Conservation (phyloP, 257 asterid genomes). For the Jasminum sambac region DNA sequence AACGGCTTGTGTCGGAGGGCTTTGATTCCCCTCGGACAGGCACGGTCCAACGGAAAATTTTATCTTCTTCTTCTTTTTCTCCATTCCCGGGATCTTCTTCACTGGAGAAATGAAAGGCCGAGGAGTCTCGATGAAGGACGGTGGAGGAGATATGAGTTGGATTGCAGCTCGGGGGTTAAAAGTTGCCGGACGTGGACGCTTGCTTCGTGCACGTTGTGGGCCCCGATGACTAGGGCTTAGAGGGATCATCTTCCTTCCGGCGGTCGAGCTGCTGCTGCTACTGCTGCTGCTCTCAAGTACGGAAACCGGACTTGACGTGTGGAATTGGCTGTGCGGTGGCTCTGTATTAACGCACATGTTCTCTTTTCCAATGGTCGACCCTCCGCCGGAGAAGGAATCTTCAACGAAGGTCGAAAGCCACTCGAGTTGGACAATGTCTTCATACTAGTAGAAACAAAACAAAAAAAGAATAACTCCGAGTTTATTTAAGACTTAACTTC, state of each 20-base stretch:
- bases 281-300: constrained; percentile 89
- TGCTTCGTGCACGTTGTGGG: constrained; percentile 89
- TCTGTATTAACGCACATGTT: constrained; percentile 31
- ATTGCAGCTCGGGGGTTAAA: constrained; percentile 62
- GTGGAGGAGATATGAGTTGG: constrained; percentile 46
- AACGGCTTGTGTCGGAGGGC: constrained; percentile 33
- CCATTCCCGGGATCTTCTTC: constrained; percentile 25
- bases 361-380: constrained; percentile 58
- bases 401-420: constrained; percentile 84
- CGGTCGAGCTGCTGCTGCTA: constrained; percentile 57
- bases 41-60: constrained; percentile 27
- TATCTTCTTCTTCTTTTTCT: constrained; percentile 48
- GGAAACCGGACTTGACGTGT: constrained; percentile 70
- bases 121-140: constrained; percentile 37
- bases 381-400: constrained; percentile 68
- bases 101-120: constrained; percentile 31
- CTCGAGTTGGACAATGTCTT: constrained; percentile 67
- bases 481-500: too few relatives aligned
- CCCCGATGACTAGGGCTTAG: constrained; percentile 57
- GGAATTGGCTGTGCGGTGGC: constrained; percentile 45
- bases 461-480: constrained; percentile 15
- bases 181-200: constrained; percentile 78
- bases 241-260: constrained; percentile 47
- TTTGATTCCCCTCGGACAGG: constrained; percentile 25
- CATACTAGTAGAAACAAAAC: constrained; percentile 47